Conservation (phyloP, 441 rosid genomes). For the Eruca vesicaria region DNA sequence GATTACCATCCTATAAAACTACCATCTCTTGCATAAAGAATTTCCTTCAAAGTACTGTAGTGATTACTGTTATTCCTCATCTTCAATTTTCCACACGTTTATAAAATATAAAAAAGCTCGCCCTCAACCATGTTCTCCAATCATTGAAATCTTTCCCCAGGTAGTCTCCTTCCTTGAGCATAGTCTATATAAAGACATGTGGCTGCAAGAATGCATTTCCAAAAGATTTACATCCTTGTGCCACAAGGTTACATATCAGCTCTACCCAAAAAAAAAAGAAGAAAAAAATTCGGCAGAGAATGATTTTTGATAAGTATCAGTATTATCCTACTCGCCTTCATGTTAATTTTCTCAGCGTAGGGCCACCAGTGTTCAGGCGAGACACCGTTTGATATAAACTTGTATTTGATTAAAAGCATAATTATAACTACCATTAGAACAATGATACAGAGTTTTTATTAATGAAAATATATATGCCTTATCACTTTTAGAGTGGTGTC, state of each 20-base stretch:
- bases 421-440: not conserved
- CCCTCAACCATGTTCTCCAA: too few species aligned
- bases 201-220: not conserved
- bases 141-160: too few species aligned
- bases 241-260: too few species aligned
- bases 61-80: too few species aligned
- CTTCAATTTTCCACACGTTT: too few species aligned
- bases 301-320: not conserved
- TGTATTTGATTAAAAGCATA: not conserved
- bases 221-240: not conserved
- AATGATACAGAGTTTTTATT: not conserved
- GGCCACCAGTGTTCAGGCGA: not conserved
- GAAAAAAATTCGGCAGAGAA: too few species aligned
- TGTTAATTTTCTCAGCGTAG: not conserved
- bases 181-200: too few species aligned
- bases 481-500: not conserved
- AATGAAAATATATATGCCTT: not conserved
- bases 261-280: too few species aligned
- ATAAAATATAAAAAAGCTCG: too few species aligned
- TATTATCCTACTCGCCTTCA: not conserved
- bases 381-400: not conserved
- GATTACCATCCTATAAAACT: conserved; percentile 14
- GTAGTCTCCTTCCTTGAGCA: too few species aligned
- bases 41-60: too few species aligned
- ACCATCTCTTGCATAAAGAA: too few species aligned